Percentiles rank a stretch among this genome's conserved stretches.
phyloP scores from a whole-genome alignment of 2,329 filamentous ascomycete genomes.

The Botryotinia convoluta region DNA sequence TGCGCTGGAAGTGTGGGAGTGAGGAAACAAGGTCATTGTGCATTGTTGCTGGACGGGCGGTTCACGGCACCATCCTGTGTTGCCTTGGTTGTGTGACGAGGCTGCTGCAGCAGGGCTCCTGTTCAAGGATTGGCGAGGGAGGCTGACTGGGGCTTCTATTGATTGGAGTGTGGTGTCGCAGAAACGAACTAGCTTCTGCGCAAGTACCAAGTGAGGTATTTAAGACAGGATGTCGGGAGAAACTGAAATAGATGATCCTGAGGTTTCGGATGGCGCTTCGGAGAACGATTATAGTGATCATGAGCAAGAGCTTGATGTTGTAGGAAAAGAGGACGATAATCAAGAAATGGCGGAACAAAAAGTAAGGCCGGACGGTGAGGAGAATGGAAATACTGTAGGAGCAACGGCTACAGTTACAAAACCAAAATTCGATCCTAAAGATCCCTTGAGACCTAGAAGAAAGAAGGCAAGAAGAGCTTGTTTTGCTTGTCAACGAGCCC shows the following conservation, averaged over 20 bases:
- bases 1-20: conserved; percentile 29
- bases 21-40: conserved; percentile 32
- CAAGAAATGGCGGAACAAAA: conserved; percentile 38
- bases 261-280: conserved; percentile 39
- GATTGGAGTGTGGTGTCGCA: conserved; percentile 37
- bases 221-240: conserved; percentile 40
- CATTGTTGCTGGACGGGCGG: conserved; percentile 30
- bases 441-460: conserved; percentile 80
- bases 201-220: conserved; percentile 29
- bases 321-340: conserved; percentile 38
- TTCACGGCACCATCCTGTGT: conserved; percentile 33
- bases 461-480: conserved; percentile 97
- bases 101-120: conserved; percentile 31
- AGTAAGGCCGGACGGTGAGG: conserved; percentile 35
- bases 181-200: conserved; percentile 30
- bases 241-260: conserved; percentile 39
- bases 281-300: conserved; percentile 40
- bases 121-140: conserved; percentile 32
- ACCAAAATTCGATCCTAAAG: conserved; percentile 74
- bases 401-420: conserved; percentile 52
- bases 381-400: conserved; percentile 34
- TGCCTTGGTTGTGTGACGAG: conserved; percentile 32
- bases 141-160: conserved; percentile 30
- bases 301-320: conserved; percentile 36
- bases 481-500: conserved; percentile 93